Evolutionary conservation across 2,329 filamentous ascomycete species (phyloP), one percentile per base, ranked within the genome.

Genomic region (Xylaria sp.): DNA sequence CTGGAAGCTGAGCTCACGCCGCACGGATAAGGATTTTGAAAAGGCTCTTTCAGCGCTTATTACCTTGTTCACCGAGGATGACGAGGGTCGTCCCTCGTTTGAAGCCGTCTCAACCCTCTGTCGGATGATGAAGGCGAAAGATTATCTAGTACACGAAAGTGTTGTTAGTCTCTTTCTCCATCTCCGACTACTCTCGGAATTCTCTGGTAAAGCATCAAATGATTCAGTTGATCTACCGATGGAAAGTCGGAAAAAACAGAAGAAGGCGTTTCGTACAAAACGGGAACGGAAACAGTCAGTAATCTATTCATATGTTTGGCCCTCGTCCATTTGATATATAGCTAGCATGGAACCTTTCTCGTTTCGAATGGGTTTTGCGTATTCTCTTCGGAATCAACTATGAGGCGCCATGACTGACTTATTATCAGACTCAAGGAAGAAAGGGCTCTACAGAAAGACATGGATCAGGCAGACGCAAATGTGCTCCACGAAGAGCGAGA

Each of bases 401-500:
- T 32, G 3, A 32, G n/a, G 9, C 45, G 18, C 48, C 53, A 43
- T 59, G 4, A n/a, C 57, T 70, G 76, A 90, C 0, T 80, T 3
- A 4, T 48, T 53, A 39, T 25, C 28, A 71, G 70, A 8, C 63
- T 93, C 68, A 94, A 93, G 79, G 94, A 98, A 80, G 90, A 93
- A 67, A 97, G 96, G 80, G 87, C 87, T 0, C 87, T 97, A 1
- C 93, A 97, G 72, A 97, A 97, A 79, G 95, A 98, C 75, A 94
- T 99, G 91, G 90, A 90, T 53, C 90, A 95, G 76, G 95, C 96
- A 1, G 94, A 98, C 78, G 96, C 96, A 2, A 86, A 92, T 4
- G 95, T 98, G 68, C 92, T 90, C 72, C 92, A 97, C 76, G 95
- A 99, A 79, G 94, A 97, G 80, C 89, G 93, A 60, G 96, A 98